Evolutionary conservation across 768 basidiomycete genomes (phyloP).

Genomic region (Megacollybia marginata): DNA sequence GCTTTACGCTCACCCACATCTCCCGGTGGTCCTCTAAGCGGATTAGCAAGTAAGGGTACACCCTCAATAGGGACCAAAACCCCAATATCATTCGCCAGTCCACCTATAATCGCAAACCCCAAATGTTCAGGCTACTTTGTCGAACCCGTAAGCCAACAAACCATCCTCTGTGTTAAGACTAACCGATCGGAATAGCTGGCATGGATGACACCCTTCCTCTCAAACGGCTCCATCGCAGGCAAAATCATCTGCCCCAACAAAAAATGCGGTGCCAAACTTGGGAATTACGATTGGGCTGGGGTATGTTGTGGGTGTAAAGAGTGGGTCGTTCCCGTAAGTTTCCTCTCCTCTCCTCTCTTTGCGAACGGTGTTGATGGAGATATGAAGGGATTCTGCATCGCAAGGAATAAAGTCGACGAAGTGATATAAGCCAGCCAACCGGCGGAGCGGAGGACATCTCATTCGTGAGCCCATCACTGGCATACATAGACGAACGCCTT

Average conservation of each 20-base stretch:
- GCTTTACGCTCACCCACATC: constrained; percentile 19
- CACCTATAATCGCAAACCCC: constrained; percentile 67
- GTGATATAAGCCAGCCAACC: no score
- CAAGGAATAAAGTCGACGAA: constrained; percentile 63
- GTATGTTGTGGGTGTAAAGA: constrained; percentile 84
- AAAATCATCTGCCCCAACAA: constrained; percentile 91
- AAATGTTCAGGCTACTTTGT: constrained; percentile 97
- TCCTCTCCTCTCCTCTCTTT: background rate
- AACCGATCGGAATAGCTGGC: constrained; percentile 52
- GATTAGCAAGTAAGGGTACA: background rate
- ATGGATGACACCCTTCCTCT: constrained; percentile 89
- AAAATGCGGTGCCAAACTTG: constrained; percentile 86
- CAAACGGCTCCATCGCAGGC: constrained; percentile 71
- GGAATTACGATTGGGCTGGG: constrained; percentile 97
- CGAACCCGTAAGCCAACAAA: constrained; percentile 67
- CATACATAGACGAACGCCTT: no score
- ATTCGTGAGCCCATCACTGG: no score
- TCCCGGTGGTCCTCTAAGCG: constrained; percentile 5
- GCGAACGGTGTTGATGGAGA: background rate
- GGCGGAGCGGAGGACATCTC: no score
- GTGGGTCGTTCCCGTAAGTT: constrained; percentile 85
- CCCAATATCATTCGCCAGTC: constrained; percentile 30
- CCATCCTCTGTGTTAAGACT: background rate
- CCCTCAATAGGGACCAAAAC: constrained; percentile 13
- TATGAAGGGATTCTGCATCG: constrained; percentile 57